Evolutionary conservation across 768 basidiomycete genomes (phyloP).

Genomic region (Rhizopogon roseolus): DNA sequence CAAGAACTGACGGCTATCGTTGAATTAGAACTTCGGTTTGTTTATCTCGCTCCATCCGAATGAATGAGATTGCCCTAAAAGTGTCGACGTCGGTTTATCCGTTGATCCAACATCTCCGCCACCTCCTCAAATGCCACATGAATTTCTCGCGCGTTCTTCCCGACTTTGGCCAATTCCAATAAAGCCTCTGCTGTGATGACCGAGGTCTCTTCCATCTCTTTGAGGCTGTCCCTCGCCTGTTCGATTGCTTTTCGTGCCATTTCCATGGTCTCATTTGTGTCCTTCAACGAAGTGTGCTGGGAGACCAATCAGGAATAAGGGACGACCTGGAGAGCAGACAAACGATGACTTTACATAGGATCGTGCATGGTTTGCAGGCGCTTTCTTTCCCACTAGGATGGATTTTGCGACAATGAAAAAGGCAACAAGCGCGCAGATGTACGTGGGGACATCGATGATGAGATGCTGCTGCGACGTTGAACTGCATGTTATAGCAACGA

Average conservation of each 20-base stretch:
- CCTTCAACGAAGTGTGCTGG: neutral
- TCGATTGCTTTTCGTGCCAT: neutral
- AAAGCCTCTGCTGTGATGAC: neutral
- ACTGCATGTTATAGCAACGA: neutral
- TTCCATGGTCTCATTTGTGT: neutral
- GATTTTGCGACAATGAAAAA: neutral
- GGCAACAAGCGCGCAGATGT: neutral
- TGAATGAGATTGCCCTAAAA: neutral
- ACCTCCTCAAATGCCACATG: slow-evolving; percentile 34
- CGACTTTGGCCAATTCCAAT: neutral
- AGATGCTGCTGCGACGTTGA: neutral
- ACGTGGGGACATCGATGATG: neutral
- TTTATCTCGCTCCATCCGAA: neutral
- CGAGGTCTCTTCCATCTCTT: neutral
- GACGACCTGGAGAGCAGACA: neutral
- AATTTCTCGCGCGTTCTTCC: neutral
- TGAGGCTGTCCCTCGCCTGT: neutral
- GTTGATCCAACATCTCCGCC: neutral
- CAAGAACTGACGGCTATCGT: neutral
- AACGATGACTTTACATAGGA: neutral
- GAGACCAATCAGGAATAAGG: neutral
- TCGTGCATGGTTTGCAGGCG: neutral
- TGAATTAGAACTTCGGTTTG: too few relatives aligned
- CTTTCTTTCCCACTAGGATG: neutral
- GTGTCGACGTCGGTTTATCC: neutral